phyloP scores from a whole-genome alignment of 2,329 filamentous ascomycete species.

The Rutstroemia sp. region DNA sequence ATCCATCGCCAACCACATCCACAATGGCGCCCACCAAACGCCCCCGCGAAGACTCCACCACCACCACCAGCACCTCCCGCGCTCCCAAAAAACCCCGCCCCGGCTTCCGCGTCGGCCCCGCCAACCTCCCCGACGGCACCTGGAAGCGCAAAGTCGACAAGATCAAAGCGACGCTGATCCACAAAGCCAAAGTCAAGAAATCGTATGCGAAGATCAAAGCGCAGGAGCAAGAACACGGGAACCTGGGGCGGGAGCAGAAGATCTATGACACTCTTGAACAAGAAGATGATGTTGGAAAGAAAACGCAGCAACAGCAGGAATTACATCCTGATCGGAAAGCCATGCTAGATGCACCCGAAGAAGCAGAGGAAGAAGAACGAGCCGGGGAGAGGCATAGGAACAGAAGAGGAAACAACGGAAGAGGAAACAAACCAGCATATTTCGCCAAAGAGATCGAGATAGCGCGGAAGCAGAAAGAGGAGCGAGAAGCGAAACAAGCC shows the following conservation, averaged over 20 bases:
- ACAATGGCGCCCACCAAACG: conserved; percentile 52
- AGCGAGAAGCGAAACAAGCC: conserved; percentile 42
- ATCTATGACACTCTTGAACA: not conserved
- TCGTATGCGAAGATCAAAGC: conserved; percentile 83
- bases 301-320: conserved; percentile 33
- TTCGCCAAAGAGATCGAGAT: conserved; percentile 31
- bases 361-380: not conserved
- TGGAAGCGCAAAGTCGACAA: conserved; percentile 84
- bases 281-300: not conserved
- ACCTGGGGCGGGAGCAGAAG: not conserved
- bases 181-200: conserved; percentile 90
- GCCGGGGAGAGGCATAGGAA: not conserved
- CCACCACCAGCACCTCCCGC: conserved; percentile 26
- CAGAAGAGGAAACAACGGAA: conserved; percentile 3
- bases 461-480: conserved; percentile 43
- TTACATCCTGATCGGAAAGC: conserved; percentile 54
- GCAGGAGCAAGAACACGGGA: conserved; percentile 16
- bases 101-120: conserved; percentile 81
- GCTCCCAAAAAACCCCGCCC: conserved; percentile 49
- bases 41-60: conserved; percentile 38
- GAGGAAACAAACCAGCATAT: conserved; percentile 28
- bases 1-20: not conserved
- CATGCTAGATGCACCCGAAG: conserved; percentile 42
- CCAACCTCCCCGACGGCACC: conserved; percentile 83
- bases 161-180: conserved; percentile 82